Conservation (phyloP, 768 basidiomycete genomes). For the Mycena venus region DNA sequence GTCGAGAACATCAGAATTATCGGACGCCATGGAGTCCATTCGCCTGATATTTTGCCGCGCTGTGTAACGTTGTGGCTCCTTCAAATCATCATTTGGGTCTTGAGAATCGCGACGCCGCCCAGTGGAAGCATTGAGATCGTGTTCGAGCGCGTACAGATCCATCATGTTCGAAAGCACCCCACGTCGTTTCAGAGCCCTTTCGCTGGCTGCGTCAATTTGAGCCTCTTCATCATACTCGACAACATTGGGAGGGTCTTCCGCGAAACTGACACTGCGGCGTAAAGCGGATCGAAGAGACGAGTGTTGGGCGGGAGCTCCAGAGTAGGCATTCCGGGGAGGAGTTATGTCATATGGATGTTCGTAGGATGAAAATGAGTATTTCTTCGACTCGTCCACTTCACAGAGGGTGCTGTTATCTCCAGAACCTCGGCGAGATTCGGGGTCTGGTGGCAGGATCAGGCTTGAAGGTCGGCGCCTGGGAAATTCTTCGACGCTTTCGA, state of each 20-base stretch:
- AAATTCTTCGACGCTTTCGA: conserved; percentile 41
- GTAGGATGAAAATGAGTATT: conserved; percentile 67
- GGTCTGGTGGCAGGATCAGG: conserved; percentile 23
- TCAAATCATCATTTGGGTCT: conserved; percentile 31
- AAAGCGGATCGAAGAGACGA: conserved; percentile 41
- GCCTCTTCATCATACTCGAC: conserved; percentile 38
- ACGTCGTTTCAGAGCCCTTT: conserved; percentile 54
- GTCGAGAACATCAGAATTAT: conserved; percentile 70
- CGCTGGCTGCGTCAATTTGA: conserved; percentile 40
- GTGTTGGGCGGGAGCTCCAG: conserved; percentile 37
- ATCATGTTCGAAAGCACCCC: conserved; percentile 66
- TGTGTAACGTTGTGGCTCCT: conserved; percentile 38
- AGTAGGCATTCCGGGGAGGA: conserved; percentile 62
- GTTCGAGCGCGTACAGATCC: conserved; percentile 62
- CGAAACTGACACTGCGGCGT: conserved; percentile 58
- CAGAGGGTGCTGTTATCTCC: conserved; percentile 54
- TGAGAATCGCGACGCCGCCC: conserved; percentile 1
- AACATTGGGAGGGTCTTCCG: conserved; percentile 42
- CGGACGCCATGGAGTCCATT: conserved; percentile 60
- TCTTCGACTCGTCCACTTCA: conserved; percentile 41
- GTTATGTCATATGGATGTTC: conserved; percentile 73
- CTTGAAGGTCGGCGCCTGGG: conserved; percentile 41
- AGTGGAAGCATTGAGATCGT: conserved; percentile 26
- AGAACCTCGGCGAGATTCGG: conserved; percentile 46
- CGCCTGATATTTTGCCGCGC: conserved; percentile 50